Evolutionary conservation across 768 basidiomycete genomes (phyloP).

Genomic region (Psilocybe cyanescens): DNA sequence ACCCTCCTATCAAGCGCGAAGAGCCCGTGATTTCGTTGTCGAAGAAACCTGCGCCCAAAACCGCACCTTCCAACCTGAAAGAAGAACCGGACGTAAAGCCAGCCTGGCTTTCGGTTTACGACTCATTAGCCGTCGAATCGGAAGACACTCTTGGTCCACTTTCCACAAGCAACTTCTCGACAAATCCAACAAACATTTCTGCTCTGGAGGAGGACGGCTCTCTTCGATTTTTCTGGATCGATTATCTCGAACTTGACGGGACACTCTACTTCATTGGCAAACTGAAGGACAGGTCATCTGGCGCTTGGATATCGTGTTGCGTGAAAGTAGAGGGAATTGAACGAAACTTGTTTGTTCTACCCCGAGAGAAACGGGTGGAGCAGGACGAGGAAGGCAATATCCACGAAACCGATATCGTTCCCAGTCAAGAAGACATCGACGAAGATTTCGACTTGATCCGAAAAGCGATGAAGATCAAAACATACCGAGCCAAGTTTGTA

Average conservation of each 20-base stretch:
- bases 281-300: slow-evolving; percentile 75
- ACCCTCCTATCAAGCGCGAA: slow-evolving; percentile 37
- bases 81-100: slow-evolving; percentile 53
- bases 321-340: slow-evolving; percentile 84
- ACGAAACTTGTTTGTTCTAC: slow-evolving; percentile 90
- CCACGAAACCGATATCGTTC: slow-evolving; percentile 76
- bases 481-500: slow-evolving; percentile 85
- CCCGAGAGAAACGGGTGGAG: slow-evolving; percentile 67
- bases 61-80: slow-evolving; percentile 29
- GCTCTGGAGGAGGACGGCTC: slow-evolving; percentile 85
- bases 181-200: slow-evolving; percentile 45
- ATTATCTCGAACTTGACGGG: slow-evolving; percentile 88
- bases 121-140: slow-evolving; percentile 64
- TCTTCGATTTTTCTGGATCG: slow-evolving; percentile 94
- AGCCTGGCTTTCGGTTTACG: slow-evolving; percentile 77
- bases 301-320: slow-evolving; percentile 82
- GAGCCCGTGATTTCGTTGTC: slow-evolving; percentile 28
- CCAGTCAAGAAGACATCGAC: slow-evolving; percentile 73
- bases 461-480: slow-evolving; percentile 69
- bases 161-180: slow-evolving; percentile 32
- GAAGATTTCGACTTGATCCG: slow-evolving; percentile 83
- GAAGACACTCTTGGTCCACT: slow-evolving; percentile 64
- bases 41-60: slow-evolving; percentile 20
- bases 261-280: slow-evolving; percentile 91
- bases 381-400: slow-evolving; percentile 61